Base-by-base conservation (phyloP, 2,329 filamentous ascomycete genomes). In the Thermothelomyces thermophilus region DNA sequence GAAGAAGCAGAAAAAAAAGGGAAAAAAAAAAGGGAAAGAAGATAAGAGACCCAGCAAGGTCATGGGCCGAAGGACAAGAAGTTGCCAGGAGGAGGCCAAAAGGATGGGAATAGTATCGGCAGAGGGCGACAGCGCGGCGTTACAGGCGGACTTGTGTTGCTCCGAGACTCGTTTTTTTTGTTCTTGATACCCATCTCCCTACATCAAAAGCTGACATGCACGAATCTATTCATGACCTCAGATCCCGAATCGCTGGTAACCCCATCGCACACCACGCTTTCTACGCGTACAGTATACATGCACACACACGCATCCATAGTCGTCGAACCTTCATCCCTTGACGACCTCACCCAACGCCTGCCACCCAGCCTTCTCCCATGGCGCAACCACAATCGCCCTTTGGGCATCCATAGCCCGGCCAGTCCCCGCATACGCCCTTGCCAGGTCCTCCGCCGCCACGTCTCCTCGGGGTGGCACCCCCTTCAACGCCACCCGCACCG, bases 361-460 rank as follows among this genome's bases (percentile, higher is more conserved):
- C 88, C 88, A 93, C 0, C 83, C 83, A 19, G 70, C 70, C 37
- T 57, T 66, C 50, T 70, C 73, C 90, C 91, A 97, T 5, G 93
- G 93, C 33, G 90, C 87, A 58, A 94, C 67, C 66, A 93, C 77
- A 40, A 90, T 77, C 6, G 86, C 84, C 56, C 78, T 79, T 67
- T 95, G 86, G 19, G 87, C 84, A 73, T 95, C 86, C 3, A 77
- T 79, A 3, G 81, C 74, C 51, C 73, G 79, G 1, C 86, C 83
- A 0, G 86, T 90, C 1, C 86, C 84, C 1, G 85, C 80, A 71
- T 87, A 90, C 5, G 88, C 85, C 56, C 73, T 72, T 2, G 87
- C 81, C 48, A 97, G 67, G 52, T 88, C 86, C 20, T 75, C 72
- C 1, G 88, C 82, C 16, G 77, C 79, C 11, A 95, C 69, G 1